A percentile compares a stretch with the other conserved stretches of the same genome.
phyloP scores from a whole-genome alignment of 768 basidiomycete genomes.

The Podaxis sp. region DNA sequence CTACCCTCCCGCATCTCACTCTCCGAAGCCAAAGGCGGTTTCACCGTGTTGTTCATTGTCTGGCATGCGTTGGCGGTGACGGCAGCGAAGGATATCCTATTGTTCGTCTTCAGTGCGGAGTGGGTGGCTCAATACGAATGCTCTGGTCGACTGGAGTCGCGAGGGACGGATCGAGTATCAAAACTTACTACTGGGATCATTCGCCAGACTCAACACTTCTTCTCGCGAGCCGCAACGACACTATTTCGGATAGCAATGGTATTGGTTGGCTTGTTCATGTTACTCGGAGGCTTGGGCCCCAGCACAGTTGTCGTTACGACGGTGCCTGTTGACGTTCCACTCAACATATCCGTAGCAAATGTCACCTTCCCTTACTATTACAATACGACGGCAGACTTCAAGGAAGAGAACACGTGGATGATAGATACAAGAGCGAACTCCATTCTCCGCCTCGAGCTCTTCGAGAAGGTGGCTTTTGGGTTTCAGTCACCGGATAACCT shows the following conservation, averaged over 20 bases:
- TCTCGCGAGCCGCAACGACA: not conserved
- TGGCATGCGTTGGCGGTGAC: conserved; percentile 1
- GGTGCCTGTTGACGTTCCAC: not conserved
- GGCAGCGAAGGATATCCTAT: not conserved
- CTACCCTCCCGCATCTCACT: not conserved
- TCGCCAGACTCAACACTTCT: not conserved
- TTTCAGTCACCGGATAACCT: not conserved
- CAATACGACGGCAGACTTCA: not conserved
- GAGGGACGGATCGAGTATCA: not conserved
- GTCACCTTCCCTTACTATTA: not conserved
- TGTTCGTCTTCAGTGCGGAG: not conserved
- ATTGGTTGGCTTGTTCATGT: not conserved
- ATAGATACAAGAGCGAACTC: not conserved
- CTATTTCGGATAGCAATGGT: not conserved
- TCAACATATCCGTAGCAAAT: not conserved
- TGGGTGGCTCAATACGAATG: not conserved
- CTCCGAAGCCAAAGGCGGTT: not conserved
- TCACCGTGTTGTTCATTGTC: not conserved
- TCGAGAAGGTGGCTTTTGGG: not conserved
- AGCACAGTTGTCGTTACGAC: not conserved
- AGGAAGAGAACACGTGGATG: not conserved
- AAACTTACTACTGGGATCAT: not conserved
- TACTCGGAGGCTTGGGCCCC: not conserved
- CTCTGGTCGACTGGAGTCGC: not conserved
- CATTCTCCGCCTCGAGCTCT: conserved; percentile 3